These are phyloP conservation scores for Talaromyces nanjingensis DNA, from an alignment of 495 filamentous ascomycete species.

Conservation along the genomic window DNA sequence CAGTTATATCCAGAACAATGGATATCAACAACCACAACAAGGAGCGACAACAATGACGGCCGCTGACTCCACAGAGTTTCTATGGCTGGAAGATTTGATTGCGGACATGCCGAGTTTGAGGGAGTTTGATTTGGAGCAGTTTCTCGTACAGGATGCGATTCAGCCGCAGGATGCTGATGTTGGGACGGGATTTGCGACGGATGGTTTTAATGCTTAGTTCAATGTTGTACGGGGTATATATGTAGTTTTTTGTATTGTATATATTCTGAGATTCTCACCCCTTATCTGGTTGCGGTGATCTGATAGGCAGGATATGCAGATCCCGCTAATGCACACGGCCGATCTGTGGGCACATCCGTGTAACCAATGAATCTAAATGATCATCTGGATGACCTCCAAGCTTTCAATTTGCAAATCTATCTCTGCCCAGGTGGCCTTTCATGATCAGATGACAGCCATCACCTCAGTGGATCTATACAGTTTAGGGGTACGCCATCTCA, in stretches of 20 bases:
- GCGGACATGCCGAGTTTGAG: slow-evolving; percentile 39
- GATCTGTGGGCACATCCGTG: not conserved
- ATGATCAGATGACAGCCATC: not conserved
- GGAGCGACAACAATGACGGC: not conserved
- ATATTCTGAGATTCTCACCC: not conserved
- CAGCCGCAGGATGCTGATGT: not conserved
- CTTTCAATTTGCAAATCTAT: not conserved
- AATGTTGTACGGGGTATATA: not conserved
- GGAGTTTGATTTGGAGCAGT: slow-evolving; percentile 38
- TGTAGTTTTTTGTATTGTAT: no score
- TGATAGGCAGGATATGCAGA: not conserved
- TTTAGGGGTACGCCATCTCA: not conserved
- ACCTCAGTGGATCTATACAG: not conserved
- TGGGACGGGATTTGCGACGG: not conserved
- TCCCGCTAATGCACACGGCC: not conserved
- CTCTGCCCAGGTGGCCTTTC: not conserved
- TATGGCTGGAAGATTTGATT: slow-evolving; percentile 38
- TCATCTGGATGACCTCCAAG: not conserved
- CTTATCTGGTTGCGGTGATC: not conserved
- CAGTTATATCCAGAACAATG: slow-evolving; percentile 8
- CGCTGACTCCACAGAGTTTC: slow-evolving; percentile 25
- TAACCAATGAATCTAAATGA: not conserved
- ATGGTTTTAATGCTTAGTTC: not conserved
- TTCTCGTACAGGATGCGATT: slow-evolving; percentile 13
- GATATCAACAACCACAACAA: slow-evolving; percentile 8